Conservation (phyloP, 352 stramenopile genomes). For the Pythium phragmitis region DNA sequence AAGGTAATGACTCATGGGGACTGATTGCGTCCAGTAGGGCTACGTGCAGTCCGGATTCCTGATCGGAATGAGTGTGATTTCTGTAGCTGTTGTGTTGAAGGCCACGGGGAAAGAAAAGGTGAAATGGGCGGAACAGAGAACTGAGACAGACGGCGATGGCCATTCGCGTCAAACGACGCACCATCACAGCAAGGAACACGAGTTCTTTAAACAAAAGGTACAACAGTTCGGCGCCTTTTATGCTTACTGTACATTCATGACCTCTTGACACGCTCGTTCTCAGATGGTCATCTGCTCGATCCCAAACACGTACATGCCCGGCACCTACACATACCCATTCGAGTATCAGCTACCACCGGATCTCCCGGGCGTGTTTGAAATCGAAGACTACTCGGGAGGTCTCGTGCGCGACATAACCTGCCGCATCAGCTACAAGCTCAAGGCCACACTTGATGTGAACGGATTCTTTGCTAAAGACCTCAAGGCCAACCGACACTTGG, state of each 20-base stretch:
- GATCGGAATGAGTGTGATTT: not conserved
- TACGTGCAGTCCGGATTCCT: not conserved
- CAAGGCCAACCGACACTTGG: slow-evolving; percentile 30
- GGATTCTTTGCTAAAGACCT: slow-evolving; percentile 36
- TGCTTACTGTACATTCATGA: not conserved
- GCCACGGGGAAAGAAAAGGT: slow-evolving; percentile 67
- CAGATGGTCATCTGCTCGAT: slow-evolving; percentile 34
- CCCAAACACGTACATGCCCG: slow-evolving; percentile 23
- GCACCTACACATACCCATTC: slow-evolving; percentile 39
- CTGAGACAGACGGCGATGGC: slow-evolving; percentile 37
- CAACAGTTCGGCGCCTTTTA: not conserved
- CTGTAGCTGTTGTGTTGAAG: slow-evolving; percentile 59
- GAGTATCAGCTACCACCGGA: slow-evolving; percentile 35
- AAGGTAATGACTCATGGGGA: slow-evolving; percentile 30
- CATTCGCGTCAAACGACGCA: slow-evolving; percentile 29
- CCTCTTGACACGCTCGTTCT: not conserved
- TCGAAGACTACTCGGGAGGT: slow-evolving; percentile 20
- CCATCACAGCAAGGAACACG: slow-evolving; percentile 36
- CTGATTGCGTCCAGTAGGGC: no score
- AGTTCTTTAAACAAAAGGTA: slow-evolving; percentile 74
- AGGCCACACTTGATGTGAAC: slow-evolving; percentile 33
- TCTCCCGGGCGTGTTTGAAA: slow-evolving; percentile 29
- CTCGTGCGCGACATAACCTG: slow-evolving; percentile 18
- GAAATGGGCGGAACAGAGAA: slow-evolving; percentile 40
- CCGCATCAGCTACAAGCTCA: slow-evolving; percentile 41